Conservation (phyloP, 78 protist genomes). For the Cavenderia fasciculata region DNA sequence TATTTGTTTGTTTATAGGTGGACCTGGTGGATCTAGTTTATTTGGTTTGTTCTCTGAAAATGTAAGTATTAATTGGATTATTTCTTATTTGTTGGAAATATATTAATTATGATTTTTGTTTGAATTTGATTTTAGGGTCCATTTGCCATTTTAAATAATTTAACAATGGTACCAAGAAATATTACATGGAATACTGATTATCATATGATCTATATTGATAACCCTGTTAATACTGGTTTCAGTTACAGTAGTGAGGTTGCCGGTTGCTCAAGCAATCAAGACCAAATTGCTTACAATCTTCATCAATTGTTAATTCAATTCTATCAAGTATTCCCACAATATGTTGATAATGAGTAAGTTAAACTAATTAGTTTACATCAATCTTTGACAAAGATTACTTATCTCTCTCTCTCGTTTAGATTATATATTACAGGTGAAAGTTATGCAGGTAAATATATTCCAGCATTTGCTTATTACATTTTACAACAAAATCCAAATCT, state of each 20-base stretch:
- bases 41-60: constrained; percentile 67
- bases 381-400: too few species aligned
- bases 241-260: constrained; percentile 2
- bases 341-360: constrained; percentile 36
- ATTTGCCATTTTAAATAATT: constrained; percentile 15
- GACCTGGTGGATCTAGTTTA: constrained; percentile 72
- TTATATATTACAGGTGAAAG: constrained; percentile 19
- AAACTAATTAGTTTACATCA: too few species aligned
- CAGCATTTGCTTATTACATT: constrained; percentile 67
- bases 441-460: constrained; percentile 87
- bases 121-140: too few species aligned
- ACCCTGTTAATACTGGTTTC: constrained; percentile 88
- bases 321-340: constrained; percentile 62
- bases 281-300: constrained; percentile 63
- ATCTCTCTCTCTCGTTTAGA: too few species aligned
- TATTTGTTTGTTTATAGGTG: too few species aligned
- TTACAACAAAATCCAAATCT: constrained; percentile 44
- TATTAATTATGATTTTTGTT: too few species aligned
- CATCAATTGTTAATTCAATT: constrained; percentile 31
- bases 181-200: constrained; percentile 54
- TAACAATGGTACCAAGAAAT: constrained; percentile 35
- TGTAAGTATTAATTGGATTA: too few species aligned
- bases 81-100: too few species aligned
- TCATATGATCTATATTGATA: constrained; percentile 64
- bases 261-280: constrained; percentile 49